Evolutionary conservation across 2,329 filamentous ascomycete species (phyloP).

Genomic region (Fusarium palustre): DNA sequence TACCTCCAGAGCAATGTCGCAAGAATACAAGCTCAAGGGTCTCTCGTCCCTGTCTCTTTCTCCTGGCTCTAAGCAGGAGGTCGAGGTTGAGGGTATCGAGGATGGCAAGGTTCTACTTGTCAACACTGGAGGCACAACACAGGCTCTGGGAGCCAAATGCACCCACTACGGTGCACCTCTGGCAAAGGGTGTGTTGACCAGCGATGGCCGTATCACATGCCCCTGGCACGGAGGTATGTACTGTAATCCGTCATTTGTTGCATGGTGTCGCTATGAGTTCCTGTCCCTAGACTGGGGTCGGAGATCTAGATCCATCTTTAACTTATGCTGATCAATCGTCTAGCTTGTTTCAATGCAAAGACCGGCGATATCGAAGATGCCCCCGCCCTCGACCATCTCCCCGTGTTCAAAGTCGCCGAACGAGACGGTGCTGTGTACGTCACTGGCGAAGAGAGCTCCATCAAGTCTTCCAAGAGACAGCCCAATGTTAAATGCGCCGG

Average conservation of each 20-base stretch:
- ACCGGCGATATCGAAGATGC: slow-evolving; percentile 97
- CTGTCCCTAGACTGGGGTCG: neutral
- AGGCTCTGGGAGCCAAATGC: slow-evolving; percentile 86
- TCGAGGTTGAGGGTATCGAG: slow-evolving; percentile 89
- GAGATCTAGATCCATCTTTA: neutral
- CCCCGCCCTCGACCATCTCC: slow-evolving; percentile 86
- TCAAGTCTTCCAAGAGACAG: slow-evolving; percentile 80
- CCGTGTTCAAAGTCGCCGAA: slow-evolving; percentile 83
- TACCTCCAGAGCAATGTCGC: slow-evolving; percentile 58
- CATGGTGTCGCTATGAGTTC: neutral
- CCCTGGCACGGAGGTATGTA: slow-evolving; percentile 92
- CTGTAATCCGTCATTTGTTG: neutral
- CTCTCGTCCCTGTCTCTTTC: slow-evolving; percentile 79
- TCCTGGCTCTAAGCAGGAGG: slow-evolving; percentile 86
- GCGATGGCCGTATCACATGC: slow-evolving; percentile 86
- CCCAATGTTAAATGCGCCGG: slow-evolving; percentile 79
- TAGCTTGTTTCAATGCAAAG: slow-evolving; percentile 90
- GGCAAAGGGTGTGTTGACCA: slow-evolving; percentile 84
- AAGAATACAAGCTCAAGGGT: slow-evolving; percentile 79
- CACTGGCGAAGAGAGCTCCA: slow-evolving; percentile 78
- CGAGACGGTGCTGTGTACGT: slow-evolving; percentile 88
- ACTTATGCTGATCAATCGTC: slow-evolving; percentile 9
- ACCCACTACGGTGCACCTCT: slow-evolving; percentile 94
- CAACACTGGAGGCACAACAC: slow-evolving; percentile 79
- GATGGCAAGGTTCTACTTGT: slow-evolving; percentile 87